Percentiles rank a stretch among this genome's conserved stretches.
phyloP scores from a whole-genome alignment of 163 green algal genomes.

The Chlamydomonas reinhardtii region DNA sequence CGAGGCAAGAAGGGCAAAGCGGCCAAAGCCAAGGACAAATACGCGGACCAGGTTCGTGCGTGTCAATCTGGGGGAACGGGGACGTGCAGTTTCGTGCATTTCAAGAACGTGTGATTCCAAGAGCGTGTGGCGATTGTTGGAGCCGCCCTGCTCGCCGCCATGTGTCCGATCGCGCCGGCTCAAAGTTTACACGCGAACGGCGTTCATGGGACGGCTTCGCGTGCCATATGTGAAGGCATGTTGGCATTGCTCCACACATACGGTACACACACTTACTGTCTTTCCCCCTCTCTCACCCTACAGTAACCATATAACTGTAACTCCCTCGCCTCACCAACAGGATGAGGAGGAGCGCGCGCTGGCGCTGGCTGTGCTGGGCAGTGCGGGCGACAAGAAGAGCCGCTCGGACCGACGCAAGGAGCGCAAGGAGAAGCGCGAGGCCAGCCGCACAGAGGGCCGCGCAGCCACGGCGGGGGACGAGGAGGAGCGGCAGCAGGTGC shows the following conservation, averaged over 20 bases:
- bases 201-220: no score
- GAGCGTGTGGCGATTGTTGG: no score
- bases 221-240: no score
- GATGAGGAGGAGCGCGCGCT: slow-evolving; percentile 95
- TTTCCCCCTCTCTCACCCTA: no score
- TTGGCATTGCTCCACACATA: no score
- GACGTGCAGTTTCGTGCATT: no score
- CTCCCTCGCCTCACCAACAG: slow-evolving; percentile 70
- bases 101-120: no score
- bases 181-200: no score
- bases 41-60: slow-evolving; percentile 67
- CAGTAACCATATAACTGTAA: no score
- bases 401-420: slow-evolving; percentile 66
- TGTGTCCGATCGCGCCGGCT: no score
- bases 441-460: slow-evolving; percentile 20
- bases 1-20: slow-evolving; percentile 82
- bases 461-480: slow-evolving; percentile 19
- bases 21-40: slow-evolving; percentile 82
- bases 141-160: no score
- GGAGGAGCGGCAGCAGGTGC: slow-evolving; percentile 33
- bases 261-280: no score
- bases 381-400: slow-evolving; percentile 69
- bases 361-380: slow-evolving; percentile 82
- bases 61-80: not conserved
- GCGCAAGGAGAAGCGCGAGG: slow-evolving; percentile 72